Percentiles rank a stretch among this genome's conserved stretches.
These are phyloP conservation scores for Lichtheimia hyalospora DNA, from an alignment of 371 early-diverging fungal species.

Conservation along the genomic window DNA sequence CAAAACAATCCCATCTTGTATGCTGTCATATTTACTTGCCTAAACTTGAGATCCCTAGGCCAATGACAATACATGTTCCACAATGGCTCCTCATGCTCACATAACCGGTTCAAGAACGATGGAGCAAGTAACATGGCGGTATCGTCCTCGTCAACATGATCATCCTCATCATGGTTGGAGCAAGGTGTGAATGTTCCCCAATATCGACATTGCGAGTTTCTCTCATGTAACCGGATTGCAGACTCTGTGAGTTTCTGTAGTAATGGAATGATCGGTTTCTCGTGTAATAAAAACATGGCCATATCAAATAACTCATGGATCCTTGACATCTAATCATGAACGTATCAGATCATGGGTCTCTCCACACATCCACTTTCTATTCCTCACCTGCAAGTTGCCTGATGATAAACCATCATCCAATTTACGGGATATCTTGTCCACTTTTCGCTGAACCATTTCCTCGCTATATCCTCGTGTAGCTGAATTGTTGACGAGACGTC, in stretches of 20 bases:
- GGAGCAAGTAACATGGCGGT: not conserved
- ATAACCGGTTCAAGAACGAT: not conserved
- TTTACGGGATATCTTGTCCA: not conserved
- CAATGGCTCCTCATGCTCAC: not conserved
- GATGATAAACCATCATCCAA: not conserved
- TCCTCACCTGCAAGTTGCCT: not conserved
- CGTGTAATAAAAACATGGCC: not conserved
- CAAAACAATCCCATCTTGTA: not conserved
- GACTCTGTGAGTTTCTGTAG: not conserved
- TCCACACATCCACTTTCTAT: not conserved
- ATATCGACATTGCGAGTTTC: not conserved
- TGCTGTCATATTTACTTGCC: not conserved
- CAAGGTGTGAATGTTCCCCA: not conserved
- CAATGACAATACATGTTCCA: slow-evolving; percentile 5
- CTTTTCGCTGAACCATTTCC: not conserved
- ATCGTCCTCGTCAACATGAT: not conserved
- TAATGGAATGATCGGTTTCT: not conserved
- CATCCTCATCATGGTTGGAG: not conserved
- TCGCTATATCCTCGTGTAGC: not conserved
- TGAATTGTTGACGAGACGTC: not conserved
- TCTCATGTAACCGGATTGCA: not conserved
- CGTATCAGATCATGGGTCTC: not conserved
- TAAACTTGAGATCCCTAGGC: slow-evolving; percentile 3
- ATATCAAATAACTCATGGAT: not conserved
- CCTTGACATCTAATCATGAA: not conserved